A percentile compares a stretch with the other conserved stretches of the same genome.
These are phyloP conservation scores for Pinus albicaulis DNA, from an alignment of 75 land plant species.

Conservation along the genomic window DNA sequence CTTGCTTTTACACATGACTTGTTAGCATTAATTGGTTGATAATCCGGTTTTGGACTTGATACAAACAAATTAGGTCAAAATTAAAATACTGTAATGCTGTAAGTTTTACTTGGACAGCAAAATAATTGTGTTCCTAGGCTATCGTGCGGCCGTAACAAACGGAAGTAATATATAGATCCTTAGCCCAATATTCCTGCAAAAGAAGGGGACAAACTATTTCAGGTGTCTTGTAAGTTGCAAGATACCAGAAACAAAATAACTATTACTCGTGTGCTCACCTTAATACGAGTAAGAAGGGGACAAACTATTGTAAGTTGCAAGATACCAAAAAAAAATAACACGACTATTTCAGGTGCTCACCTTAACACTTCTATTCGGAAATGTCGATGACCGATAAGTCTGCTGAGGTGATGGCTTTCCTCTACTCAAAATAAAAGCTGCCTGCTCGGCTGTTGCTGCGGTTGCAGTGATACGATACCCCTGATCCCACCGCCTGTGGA, in stretches of 20 bases:
- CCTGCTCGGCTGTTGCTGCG: conserved; percentile 76
- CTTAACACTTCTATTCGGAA: conserved; percentile 77
- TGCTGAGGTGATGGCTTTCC: conserved; percentile 66
- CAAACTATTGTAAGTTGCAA: conserved; percentile 5
- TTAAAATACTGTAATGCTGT: too few relatives aligned
- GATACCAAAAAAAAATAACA: not conserved
- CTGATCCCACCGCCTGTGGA: conserved; percentile 76
- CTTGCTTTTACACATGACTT: too few relatives aligned
- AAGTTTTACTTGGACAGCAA: too few relatives aligned
- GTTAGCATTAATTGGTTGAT: too few relatives aligned
- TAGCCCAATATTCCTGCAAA: conserved; percentile 57
- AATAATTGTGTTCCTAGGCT: too few relatives aligned
- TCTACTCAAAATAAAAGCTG: conserved; percentile 68
- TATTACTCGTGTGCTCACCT: too few relatives aligned
- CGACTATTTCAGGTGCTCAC: conserved; percentile 14
- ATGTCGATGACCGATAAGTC: conserved; percentile 72
- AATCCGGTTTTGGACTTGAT: too few relatives aligned
- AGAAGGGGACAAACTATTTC: too few relatives aligned
- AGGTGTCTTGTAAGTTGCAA: too few relatives aligned
- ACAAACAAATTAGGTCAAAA: too few relatives aligned
- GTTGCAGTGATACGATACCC: conserved; percentile 77
- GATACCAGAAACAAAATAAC: too few relatives aligned
- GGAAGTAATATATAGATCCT: conserved; percentile 57
- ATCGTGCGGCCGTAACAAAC: conserved; percentile 63
- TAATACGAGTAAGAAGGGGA: too few relatives aligned